Evolutionary conservation across 441 rosid genomes (phyloP).

Genomic region (Manihot esculenta): DNA sequence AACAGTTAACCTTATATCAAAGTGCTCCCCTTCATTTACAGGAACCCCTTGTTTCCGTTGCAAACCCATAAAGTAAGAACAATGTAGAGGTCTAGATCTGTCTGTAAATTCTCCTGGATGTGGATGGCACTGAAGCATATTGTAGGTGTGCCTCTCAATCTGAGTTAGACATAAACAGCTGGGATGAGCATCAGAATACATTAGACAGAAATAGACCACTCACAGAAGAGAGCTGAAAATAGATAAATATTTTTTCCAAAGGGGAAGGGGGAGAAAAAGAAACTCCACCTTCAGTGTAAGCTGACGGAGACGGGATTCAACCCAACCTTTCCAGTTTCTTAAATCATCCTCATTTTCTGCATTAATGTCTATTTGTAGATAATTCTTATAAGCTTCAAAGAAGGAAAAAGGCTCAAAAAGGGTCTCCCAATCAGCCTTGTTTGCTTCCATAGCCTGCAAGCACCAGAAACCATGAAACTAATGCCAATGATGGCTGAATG

Average conservation of each 20-base stretch:
- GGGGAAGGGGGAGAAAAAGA: background rate
- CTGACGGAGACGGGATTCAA: constrained; percentile 93
- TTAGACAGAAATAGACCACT: constrained; percentile 5
- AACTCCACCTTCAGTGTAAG: constrained; percentile 79
- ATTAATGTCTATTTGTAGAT: constrained; percentile 77
- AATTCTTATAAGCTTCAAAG: constrained; percentile 91
- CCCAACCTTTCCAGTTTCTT: constrained; percentile 99
- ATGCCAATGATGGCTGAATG: constrained; percentile 10
- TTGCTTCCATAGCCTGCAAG: constrained; percentile 85
- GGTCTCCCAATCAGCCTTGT: constrained; percentile 80
- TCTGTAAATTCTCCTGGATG: constrained; percentile 86
- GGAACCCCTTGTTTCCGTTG: constrained; percentile 92
- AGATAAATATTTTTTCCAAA: no score
- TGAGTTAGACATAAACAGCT: constrained; percentile 31
- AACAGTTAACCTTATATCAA: constrained; percentile 88
- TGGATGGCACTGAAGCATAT: constrained; percentile 95
- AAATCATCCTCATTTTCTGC: constrained; percentile 87
- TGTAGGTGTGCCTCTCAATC: constrained; percentile 85
- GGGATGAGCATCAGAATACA: constrained; percentile 20
- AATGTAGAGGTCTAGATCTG: constrained; percentile 61
- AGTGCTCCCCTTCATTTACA: constrained; percentile 69
- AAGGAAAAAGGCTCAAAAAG: constrained; percentile 88
- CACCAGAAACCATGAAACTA: constrained; percentile 25
- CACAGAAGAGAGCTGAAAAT: background rate
- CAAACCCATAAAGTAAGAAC: constrained; percentile 92